Evolutionary conservation across 2,329 filamentous ascomycete species (phyloP).

Genomic region (Epichloe typhina): DNA sequence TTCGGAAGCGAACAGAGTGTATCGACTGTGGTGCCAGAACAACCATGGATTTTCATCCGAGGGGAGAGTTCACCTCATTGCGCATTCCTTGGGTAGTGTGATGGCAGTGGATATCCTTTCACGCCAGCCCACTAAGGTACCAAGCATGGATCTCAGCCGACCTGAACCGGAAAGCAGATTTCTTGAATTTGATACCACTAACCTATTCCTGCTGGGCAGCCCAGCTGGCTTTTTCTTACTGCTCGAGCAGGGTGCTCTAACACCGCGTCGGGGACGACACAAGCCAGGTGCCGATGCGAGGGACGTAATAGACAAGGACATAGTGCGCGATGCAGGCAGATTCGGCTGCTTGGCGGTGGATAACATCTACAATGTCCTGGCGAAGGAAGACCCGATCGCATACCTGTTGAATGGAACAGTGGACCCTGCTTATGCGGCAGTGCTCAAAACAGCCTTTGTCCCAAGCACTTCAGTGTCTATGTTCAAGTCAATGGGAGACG

Average conservation of each 20-base stretch:
- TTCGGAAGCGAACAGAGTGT: conserved; percentile 88
- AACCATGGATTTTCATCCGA: conserved; percentile 73
- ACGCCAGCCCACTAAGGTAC: conserved; percentile 65
- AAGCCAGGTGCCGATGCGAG: conserved; percentile 62
- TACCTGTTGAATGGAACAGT: conserved; percentile 87
- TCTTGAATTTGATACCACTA: conserved; percentile 87
- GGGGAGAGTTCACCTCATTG: conserved; percentile 83
- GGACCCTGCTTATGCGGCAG: conserved; percentile 64
- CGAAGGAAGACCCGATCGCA: conserved; percentile 61
- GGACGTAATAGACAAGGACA: conserved; percentile 39
- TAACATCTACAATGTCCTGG: conserved; percentile 90
- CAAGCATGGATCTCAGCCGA: conserved; percentile 31
- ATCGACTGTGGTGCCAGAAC: conserved; percentile 85
- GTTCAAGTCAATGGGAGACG: conserved; percentile 49
- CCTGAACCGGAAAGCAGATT: conserved; percentile 36
- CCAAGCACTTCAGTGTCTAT: conserved; percentile 58
- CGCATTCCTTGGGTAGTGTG: conserved; percentile 84
- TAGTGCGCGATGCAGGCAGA: conserved; percentile 65
- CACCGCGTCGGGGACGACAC: conserved; percentile 60
- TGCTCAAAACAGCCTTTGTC: conserved; percentile 65
- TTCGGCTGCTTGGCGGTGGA: conserved; percentile 91
- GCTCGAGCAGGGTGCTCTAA: conserved; percentile 57
- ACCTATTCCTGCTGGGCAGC: conserved; percentile 80
- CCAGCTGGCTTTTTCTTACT: conserved; percentile 88
- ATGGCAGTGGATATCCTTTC: conserved; percentile 91